Percentiles rank a stretch among this genome's conserved stretches.
These are phyloP conservation scores for Eucalyptus guilfoylei DNA, from an alignment of 345 rosid species.

Conservation along the genomic window DNA sequence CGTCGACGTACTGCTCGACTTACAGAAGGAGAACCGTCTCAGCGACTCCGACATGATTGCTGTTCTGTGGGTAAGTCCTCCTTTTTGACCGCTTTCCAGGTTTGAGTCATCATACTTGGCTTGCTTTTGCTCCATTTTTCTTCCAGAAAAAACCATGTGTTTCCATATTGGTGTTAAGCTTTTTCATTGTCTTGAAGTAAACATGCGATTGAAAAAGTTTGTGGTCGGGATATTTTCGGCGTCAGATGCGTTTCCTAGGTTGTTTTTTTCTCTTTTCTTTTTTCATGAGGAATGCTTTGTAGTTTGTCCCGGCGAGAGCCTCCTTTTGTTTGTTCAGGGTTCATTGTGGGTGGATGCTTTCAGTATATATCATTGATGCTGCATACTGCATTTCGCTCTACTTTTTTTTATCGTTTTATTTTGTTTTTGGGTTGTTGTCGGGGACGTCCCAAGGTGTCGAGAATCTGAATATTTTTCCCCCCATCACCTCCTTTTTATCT, in stretches of 20 bases:
- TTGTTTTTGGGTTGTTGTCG: not conserved
- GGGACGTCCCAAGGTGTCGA: not conserved
- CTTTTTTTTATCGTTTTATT: not conserved
- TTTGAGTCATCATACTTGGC: too few relatives aligned
- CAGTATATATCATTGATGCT: not conserved
- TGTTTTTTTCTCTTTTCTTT: not conserved
- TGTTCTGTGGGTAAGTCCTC: conserved; percentile 60
- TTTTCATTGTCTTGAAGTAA: not conserved
- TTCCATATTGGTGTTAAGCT: not conserved
- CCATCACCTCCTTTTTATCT: not conserved
- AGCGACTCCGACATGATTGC: conserved; percentile 69
- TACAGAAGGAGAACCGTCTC: conserved; percentile 42
- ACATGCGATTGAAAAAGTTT: not conserved
- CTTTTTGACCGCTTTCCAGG: not conserved
- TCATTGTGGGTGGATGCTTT: not conserved
- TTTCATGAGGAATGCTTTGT: not conserved
- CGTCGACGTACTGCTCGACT: conserved; percentile 66
- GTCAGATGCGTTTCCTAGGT: not conserved
- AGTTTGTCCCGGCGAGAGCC: not conserved
- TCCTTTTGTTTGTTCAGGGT: not conserved
- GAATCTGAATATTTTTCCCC: conserved; percentile 4
- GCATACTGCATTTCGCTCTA: not conserved
- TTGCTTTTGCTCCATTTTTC: not conserved
- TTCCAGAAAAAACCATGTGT: not conserved
- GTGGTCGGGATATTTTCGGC: not conserved